These are phyloP conservation scores for Eruca vesicaria DNA, from an alignment of 441 rosid species.

Conservation along the genomic window DNA sequence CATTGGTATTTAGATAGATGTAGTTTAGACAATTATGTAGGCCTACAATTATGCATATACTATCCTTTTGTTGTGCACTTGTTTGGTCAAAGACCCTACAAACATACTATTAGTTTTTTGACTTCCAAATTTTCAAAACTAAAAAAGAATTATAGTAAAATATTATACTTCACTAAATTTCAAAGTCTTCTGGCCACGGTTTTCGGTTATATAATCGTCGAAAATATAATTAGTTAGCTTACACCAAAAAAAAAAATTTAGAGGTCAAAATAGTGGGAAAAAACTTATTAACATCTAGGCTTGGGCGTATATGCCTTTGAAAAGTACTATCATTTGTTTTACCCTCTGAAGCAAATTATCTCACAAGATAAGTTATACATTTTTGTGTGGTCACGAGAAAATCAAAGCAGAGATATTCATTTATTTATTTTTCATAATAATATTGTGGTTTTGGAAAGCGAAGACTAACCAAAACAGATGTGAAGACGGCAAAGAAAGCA, in stretches of 20 bases:
- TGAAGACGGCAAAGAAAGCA: conserved; percentile 86
- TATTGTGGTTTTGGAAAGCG: not conserved
- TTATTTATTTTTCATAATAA: not conserved
- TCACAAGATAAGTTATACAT: not conserved
- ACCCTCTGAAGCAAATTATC: not conserved
- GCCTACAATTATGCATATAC: not conserved
- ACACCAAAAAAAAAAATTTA: not conserved
- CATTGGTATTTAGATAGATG: not conserved
- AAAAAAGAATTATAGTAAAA: not conserved
- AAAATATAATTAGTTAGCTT: not conserved
- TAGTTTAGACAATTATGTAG: no score
- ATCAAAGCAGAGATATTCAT: not conserved
- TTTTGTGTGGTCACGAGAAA: conserved; percentile 1
- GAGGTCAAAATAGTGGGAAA: not conserved
- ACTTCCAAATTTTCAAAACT: not conserved
- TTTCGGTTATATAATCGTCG: not conserved
- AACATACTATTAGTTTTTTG: not conserved
- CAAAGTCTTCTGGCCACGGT: not conserved
- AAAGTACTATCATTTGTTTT: not conserved
- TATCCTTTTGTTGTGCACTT: not conserved
- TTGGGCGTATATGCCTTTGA: not conserved
- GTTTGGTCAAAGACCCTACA: not conserved
- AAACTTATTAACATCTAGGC: not conserved
- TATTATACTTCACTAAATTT: not conserved
- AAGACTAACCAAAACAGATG: conserved; percentile 71